Evolutionary conservation across 176 grass and related monocot genomes (phyloP), one percentile per base, ranked within the genome.

Genomic region (maize (Zea mays)): DNA sequence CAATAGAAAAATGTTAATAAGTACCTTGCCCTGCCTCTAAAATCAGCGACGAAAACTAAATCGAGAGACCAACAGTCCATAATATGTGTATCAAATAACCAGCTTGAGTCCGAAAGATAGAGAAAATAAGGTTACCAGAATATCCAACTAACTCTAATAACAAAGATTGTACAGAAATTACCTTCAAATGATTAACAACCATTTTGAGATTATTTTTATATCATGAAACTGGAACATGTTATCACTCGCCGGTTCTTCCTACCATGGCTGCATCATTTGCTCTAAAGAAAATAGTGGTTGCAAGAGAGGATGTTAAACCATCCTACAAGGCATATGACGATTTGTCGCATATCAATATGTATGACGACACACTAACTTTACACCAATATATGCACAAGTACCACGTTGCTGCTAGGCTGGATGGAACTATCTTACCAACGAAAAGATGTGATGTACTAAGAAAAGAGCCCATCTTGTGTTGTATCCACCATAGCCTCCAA

Each of bases 401-500:
- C 19, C 11, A 83, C 6, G 4, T 3, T 46, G 37, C 21, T 35
- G 27, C 27, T n/a, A 5, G 27, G 21, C 65, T 46, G 62, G 42
- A 38, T 42, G 76, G 15, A 77, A 50, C 13, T 20, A 6, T 75
- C 62, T 78, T 94, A 90, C 87, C 51, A 69, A 43, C 15, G 89
- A 89, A 5, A 94, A 98, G 9, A 98, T 82, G 13, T 79, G 89
- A 33, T 94, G 78, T 47, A 94, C 84, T 42, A 98, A 73, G 77
- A 98, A 98, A 34, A 98, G 69, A 17, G 95, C 91, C 95, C 95
- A 98, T 74, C 91, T 89, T 21, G 91, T 90, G 74, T 94, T 98
- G 85, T 98, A 98, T 7, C 95, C 95, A 13, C 89, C 83, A 37
- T 88, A 98, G 37, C 95, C 95, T 84, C 95, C 85, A 7, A 92